Evolutionary conservation across 371 early-diverging fungal genomes (phyloP).

Genomic region (Coemansia sp.): DNA sequence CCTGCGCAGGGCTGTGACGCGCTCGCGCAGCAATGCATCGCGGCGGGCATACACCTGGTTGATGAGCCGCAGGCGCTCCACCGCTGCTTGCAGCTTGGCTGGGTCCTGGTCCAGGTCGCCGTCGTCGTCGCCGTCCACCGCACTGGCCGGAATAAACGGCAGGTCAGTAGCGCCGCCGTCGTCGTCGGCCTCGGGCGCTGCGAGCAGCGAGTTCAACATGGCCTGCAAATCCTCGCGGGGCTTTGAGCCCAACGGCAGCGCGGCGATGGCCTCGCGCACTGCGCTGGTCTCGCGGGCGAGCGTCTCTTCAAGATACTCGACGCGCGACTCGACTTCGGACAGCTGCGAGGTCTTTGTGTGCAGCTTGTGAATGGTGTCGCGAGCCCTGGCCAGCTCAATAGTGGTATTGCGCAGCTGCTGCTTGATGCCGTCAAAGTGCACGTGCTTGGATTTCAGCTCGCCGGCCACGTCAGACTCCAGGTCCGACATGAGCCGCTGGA

Average conservation of each 20-base stretch:
- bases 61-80: constrained; percentile 37
- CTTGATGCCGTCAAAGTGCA: constrained; percentile 62
- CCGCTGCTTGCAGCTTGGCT: constrained; percentile 16
- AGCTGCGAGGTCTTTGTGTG: constrained; percentile 33
- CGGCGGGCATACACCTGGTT: constrained; percentile 48
- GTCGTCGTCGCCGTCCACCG: constrained; percentile 6
- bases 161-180: background rate
- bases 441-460: constrained; percentile 62
- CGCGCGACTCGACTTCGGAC: constrained; percentile 31
- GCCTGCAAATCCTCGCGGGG: constrained; percentile 31
- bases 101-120: constrained; percentile 23
- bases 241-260: constrained; percentile 31
- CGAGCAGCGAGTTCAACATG: constrained; percentile 24
- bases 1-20: constrained; percentile 34
- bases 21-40: constrained; percentile 46
- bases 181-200: constrained; percentile 6
- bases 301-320: constrained; percentile 35
- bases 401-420: constrained; percentile 62
- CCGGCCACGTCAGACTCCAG: constrained; percentile 65
- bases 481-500: constrained; percentile 70
- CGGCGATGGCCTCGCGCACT: constrained; percentile 28
- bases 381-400: constrained; percentile 64
- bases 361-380: constrained; percentile 58
- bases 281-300: constrained; percentile 44
- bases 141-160: constrained; percentile 10